Evolutionary conservation across 2,329 filamentous ascomycete species (phyloP).

Genomic region (Fusarium euwallaceae): DNA sequence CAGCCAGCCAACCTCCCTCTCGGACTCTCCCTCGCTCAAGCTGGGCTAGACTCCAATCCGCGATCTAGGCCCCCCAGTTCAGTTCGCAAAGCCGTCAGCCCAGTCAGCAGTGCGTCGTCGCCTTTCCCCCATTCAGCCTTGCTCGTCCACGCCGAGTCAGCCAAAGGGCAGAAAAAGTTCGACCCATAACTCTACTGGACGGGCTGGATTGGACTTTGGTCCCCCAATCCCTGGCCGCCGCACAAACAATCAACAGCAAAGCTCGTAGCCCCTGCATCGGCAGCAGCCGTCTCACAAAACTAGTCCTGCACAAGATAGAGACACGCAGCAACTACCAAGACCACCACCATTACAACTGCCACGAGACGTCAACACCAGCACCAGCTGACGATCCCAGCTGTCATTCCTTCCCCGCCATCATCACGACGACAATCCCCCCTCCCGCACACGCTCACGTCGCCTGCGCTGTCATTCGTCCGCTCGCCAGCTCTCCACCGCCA

Average conservation of each 20-base stretch:
- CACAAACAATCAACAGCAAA: slow-evolving; percentile 32
- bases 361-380: slow-evolving; percentile 27
- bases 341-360: background rate
- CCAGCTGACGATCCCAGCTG: slow-evolving; percentile 20
- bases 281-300: slow-evolving; percentile 39
- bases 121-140: slow-evolving; percentile 41
- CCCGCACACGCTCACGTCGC: slow-evolving; percentile 18
- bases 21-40: slow-evolving; percentile 23
- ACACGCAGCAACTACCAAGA: slow-evolving; percentile 43
- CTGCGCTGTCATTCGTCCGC: slow-evolving; percentile 20
- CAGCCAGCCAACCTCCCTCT: slow-evolving; percentile 35
- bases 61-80: slow-evolving; percentile 33
- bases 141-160: slow-evolving; percentile 33
- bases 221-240: slow-evolving; percentile 27
- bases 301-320: slow-evolving; percentile 43
- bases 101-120: slow-evolving; percentile 31
- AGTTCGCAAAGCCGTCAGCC: slow-evolving; percentile 32
- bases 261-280: slow-evolving; percentile 44
- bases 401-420: slow-evolving; percentile 22
- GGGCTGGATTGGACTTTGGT: slow-evolving; percentile 2
- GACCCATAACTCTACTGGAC: slow-evolving; percentile 8
- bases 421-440: slow-evolving; percentile 28
- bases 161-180: slow-evolving; percentile 37
- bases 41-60: slow-evolving; percentile 36
- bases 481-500: slow-evolving; percentile 22